Percentiles rank a stretch among this genome's conserved stretches.
Conservation (phyloP, 352 stramenopile genomes). For the Globisporangium orthogonon region DNA sequence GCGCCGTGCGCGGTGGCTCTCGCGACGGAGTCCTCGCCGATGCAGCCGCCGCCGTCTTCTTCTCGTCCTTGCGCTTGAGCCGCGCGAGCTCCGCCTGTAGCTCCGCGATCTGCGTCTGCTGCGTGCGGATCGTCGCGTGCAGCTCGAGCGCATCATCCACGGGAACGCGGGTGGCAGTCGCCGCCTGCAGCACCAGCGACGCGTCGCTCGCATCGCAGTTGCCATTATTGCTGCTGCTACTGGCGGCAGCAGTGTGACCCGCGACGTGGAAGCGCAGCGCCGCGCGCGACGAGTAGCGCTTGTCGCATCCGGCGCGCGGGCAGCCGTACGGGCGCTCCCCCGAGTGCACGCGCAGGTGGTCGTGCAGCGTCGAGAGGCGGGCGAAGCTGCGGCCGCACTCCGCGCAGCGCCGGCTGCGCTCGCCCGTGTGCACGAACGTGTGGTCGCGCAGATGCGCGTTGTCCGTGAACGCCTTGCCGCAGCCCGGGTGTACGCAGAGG, state of each 20-base stretch:
- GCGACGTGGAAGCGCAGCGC: conserved; percentile 54
- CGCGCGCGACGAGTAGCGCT: conserved; percentile 44
- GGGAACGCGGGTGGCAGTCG: background rate
- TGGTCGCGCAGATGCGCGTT: conserved; percentile 64
- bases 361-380: conserved; percentile 45
- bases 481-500: conserved; percentile 56
- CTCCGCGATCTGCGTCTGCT: conserved; percentile 39
- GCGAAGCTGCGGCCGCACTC: conserved; percentile 48
- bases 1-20: background rate
- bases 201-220: background rate
- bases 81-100: conserved; percentile 31
- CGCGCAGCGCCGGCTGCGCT: conserved; percentile 48
- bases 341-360: conserved; percentile 64
- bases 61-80: conserved; percentile 15
- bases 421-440: conserved; percentile 66
- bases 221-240: background rate
- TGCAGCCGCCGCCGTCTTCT: background rate
- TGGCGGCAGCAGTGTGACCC: conserved; percentile 17
- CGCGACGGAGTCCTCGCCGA: background rate
- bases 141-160: conserved; percentile 5
- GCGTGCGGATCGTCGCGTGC: conserved; percentile 31
- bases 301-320: conserved; percentile 13
- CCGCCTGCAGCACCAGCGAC: background rate
- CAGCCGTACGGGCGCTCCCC: conserved; percentile 70
- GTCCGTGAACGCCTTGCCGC: conserved; percentile 64